phyloP scores from a whole-genome alignment of 352 stramenopile species.

The Bremia lactucae region DNA sequence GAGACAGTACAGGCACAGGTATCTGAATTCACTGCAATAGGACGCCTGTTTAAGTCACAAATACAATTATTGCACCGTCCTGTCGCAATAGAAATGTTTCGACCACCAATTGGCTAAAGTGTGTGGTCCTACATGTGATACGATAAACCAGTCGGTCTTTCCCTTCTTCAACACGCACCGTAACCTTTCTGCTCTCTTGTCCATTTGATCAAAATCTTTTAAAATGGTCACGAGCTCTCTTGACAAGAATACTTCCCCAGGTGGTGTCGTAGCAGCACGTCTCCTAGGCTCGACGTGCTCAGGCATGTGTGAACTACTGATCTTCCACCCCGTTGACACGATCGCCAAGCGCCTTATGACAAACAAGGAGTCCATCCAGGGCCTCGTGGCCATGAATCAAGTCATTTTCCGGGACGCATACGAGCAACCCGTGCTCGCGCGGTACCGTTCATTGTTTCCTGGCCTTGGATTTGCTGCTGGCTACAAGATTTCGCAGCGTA shows the following conservation, averaged over 20 bases:
- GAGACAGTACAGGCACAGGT: too few species aligned
- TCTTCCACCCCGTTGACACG: conserved; percentile 94
- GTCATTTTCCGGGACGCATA: conserved; percentile 86
- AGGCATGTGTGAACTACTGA: conserved; percentile 88
- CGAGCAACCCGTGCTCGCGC: conserved; percentile 61
- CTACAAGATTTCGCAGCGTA: conserved; percentile 94
- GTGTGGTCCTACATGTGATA: too few species aligned
- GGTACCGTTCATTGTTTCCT: conserved; percentile 85
- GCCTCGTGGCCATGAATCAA: conserved; percentile 43
- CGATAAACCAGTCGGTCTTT: too few species aligned
- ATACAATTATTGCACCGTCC: too few species aligned
- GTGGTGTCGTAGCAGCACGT: conserved; percentile 54
- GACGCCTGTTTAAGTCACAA: too few species aligned
- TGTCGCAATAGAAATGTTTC: too few species aligned
- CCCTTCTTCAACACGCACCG: neutral
- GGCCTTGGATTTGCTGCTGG: conserved; percentile 89
- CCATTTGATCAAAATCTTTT: too few species aligned
- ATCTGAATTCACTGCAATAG: too few species aligned
- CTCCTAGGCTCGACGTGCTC: conserved; percentile 87
- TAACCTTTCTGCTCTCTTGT: conserved; percentile 13
- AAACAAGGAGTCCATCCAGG: conserved; percentile 63
- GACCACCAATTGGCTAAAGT: too few species aligned
- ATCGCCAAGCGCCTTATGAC: conserved; percentile 93
- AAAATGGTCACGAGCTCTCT: conserved; percentile 42
- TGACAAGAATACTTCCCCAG: conserved; percentile 29